These are phyloP conservation scores for Knoxia roxburghii DNA, from an alignment of 257 asterid species.

Conservation along the genomic window DNA sequence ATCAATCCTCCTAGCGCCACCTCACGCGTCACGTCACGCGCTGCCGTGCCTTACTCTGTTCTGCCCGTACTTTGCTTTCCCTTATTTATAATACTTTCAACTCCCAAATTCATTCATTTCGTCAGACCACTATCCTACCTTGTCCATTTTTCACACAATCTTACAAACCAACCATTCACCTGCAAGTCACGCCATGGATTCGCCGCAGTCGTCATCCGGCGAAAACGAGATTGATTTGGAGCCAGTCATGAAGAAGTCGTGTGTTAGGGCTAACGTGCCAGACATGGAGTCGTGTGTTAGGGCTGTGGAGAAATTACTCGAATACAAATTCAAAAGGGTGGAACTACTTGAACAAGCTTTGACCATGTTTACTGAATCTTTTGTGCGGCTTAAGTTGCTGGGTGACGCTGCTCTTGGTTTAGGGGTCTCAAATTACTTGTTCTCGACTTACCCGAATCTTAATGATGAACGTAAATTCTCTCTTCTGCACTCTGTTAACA, in stretches of 20 bases:
- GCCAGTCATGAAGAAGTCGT: too few species aligned
- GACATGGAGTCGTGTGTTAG: constrained; percentile 39
- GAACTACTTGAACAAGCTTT: constrained; percentile 66
- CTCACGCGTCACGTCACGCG: too few species aligned
- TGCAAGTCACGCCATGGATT: background rate
- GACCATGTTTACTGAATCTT: constrained; percentile 55
- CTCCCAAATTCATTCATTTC: too few species aligned
- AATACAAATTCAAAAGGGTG: constrained; percentile 37
- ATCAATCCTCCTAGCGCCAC: too few species aligned
- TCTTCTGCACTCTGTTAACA: constrained; percentile 62
- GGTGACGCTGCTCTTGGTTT: constrained; percentile 70
- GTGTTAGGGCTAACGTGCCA: too few species aligned
- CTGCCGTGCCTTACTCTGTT: too few species aligned
- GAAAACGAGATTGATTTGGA: background rate
- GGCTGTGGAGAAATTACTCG: constrained; percentile 51
- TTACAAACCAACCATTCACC: constrained; percentile 10
- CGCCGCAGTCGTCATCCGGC: constrained; percentile 1
- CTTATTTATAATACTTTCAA: too few species aligned
- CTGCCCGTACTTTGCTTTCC: too few species aligned
- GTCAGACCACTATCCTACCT: too few species aligned
- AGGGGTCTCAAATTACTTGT: constrained; percentile 46
- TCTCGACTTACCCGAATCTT: constrained; percentile 39
- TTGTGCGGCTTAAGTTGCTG: constrained; percentile 79
- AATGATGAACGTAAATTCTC: constrained; percentile 70
- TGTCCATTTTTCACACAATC: too few species aligned